Base-by-base conservation (phyloP, 768 basidiomycete species). In the Pleurotus platypus region DNA sequence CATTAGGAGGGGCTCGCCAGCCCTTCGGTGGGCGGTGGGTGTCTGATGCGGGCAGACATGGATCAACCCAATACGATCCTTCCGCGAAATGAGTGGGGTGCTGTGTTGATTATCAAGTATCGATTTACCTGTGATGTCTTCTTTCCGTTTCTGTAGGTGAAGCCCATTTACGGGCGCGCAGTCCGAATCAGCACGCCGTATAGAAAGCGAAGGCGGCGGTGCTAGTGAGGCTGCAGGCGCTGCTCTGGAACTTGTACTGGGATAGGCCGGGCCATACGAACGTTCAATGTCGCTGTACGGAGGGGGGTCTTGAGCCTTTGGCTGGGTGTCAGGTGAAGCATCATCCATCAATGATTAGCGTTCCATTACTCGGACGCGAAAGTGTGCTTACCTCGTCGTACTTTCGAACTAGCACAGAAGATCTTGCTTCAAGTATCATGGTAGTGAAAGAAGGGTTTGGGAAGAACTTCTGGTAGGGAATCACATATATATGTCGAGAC, bases 111-210 rank as follows among this genome's bases (percentile, higher is more conserved):
- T 12, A 22, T 13, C n/a, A 8, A 35, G 18, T 20, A 38, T 15
- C 16, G 20, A 45, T 66, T 26, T 50, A 70, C 75, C 75, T 38
- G 63, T 64, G 22, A 77, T 70, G 55, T 67, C 63, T 22, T 69
- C 64, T 53, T 69, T 63, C 40, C 64, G 64, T 51, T 70, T 67
- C 42, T 53, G 58, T 20, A 75, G 59, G 46, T 72, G 72, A 9
- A 74, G 62, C 46, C 73, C 71, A 30, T 70, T 70, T 8, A 67
- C 67, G 4, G 67, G 63, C 26, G 68, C 30, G 30, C 63, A 24
- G 62, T 56, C 27, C 20, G 22, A 39, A 16, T 42, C 30, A 8
- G 30, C 30, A 11, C 30, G 9, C 30, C 30, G 30, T 35, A 35
- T 35, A 3, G 9, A 35, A 11, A 35, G 30, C 30, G 30, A 35